Evolutionary conservation across 208 protist species (phyloP).

Genomic region (Leishmania martiniquensis): DNA sequence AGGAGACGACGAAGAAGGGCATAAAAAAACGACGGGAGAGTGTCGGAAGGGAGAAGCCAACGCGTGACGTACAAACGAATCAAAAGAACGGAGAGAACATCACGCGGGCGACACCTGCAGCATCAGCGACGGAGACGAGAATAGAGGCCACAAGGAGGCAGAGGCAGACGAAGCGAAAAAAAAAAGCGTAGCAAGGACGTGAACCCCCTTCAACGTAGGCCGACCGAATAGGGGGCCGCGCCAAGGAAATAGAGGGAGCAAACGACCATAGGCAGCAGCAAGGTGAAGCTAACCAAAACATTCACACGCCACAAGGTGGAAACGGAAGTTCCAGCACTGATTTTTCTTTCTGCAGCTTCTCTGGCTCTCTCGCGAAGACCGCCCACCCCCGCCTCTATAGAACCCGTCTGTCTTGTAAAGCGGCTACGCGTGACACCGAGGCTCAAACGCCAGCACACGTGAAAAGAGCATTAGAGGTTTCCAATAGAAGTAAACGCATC

Average conservation of each 20-base stretch:
- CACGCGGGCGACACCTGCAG: too few relatives aligned
- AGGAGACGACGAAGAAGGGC: too few relatives aligned
- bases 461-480: neutral
- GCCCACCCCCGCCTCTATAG: neutral
- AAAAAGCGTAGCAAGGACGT: too few relatives aligned
- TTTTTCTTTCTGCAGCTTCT: neutral
- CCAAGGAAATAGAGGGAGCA: neutral
- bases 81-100: too few relatives aligned
- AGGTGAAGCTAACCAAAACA: neutral
- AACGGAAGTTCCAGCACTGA: neutral
- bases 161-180: neutral
- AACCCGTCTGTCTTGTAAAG: neutral
- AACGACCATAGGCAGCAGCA: neutral
- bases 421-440: neutral
- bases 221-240: neutral
- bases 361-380: neutral
- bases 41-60: too few relatives aligned
- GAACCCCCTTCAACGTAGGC: too few relatives aligned
- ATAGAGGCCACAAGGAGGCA: neutral
- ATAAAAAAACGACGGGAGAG: too few relatives aligned
- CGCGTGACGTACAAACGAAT: too few relatives aligned
- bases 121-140: too few relatives aligned
- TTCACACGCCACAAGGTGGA: neutral
- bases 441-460: neutral
- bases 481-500: neutral